A percentile compares a stretch with the other conserved stretches of the same genome.
Conservation (phyloP, 2,329 filamentous ascomycete genomes). For the Pyrenophora teres region DNA sequence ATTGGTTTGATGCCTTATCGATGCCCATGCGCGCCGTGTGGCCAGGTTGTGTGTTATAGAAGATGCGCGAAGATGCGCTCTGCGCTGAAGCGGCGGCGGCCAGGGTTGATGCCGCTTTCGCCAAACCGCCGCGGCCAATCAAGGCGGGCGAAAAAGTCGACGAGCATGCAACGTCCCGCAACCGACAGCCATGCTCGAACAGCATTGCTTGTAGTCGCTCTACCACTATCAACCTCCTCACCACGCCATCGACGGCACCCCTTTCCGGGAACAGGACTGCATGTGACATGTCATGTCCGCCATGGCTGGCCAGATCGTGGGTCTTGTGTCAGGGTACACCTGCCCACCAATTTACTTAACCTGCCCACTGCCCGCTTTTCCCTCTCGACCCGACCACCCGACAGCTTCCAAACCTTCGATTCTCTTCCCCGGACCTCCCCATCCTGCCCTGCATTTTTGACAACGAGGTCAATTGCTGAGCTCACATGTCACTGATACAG, state of each 20-base stretch:
- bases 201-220: not conserved
- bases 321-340: conserved; percentile 20
- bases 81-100: conserved; percentile 8
- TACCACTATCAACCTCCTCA: conserved; percentile 2
- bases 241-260: not conserved
- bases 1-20: conserved; percentile 6
- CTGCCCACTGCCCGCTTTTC: conserved; percentile 18
- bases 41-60: conserved; percentile 10
- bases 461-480: conserved; percentile 13
- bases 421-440: not conserved
- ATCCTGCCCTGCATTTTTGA: conserved; percentile 14
- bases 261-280: conserved; percentile 2
- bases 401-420: conserved; percentile 5
- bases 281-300: conserved; percentile 20
- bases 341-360: conserved; percentile 22
- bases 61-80: conserved; percentile 12
- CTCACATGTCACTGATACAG: conserved; percentile 57
- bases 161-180: conserved; percentile 10
- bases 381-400: conserved; percentile 7
- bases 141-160: not conserved
- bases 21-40: not conserved
- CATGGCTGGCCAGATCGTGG: conserved; percentile 17
- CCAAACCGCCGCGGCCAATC: conserved; percentile 7
- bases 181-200: conserved; percentile 2
- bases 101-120: not conserved